Conservation (phyloP, 768 basidiomycete genomes). For the Asterophora lycoperdoides region DNA sequence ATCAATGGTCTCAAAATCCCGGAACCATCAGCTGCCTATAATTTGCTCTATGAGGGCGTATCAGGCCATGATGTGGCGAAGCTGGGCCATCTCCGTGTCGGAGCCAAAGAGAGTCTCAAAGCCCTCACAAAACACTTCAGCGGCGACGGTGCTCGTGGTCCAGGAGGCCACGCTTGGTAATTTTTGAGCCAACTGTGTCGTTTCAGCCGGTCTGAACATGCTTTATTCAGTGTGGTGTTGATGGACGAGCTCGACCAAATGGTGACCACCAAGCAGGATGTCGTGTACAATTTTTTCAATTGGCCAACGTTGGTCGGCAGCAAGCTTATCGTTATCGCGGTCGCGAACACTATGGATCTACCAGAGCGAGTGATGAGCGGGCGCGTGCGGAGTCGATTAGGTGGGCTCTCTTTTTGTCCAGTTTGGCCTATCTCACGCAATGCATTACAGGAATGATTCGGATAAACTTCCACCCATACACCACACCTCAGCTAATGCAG, state of each 20-base stretch:
- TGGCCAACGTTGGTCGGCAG: conserved; percentile 92
- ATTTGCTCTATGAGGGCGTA: conserved; percentile 89
- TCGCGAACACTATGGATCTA: conserved; percentile 97
- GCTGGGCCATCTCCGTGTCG: conserved; percentile 62
- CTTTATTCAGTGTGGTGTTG: conserved; percentile 69
- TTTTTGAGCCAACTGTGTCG: not conserved
- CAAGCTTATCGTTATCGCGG: conserved; percentile 90
- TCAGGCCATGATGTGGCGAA: conserved; percentile 66
- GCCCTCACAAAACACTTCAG: conserved; percentile 77
- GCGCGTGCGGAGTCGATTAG: conserved; percentile 87
- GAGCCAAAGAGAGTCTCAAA: conserved; percentile 79
- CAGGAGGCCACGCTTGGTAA: conserved; percentile 85
- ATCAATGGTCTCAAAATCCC: conserved; percentile 95
- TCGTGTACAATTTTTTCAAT: conserved; percentile 99
- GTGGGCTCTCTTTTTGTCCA: conserved; percentile 33
- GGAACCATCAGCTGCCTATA: conserved; percentile 90
- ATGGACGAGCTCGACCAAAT: conserved; percentile 99
- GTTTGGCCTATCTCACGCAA: not conserved
- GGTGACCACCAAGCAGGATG: conserved; percentile 93
- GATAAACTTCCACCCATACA: conserved; percentile 92
- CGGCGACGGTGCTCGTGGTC: conserved; percentile 53
- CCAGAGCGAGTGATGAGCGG: conserved; percentile 93
- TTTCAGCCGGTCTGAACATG: not conserved
- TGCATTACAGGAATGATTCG: conserved; percentile 71
- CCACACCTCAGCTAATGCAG: conserved; percentile 66